Conservation (phyloP, 768 basidiomycete species). For the Tremella yokohamensis region DNA sequence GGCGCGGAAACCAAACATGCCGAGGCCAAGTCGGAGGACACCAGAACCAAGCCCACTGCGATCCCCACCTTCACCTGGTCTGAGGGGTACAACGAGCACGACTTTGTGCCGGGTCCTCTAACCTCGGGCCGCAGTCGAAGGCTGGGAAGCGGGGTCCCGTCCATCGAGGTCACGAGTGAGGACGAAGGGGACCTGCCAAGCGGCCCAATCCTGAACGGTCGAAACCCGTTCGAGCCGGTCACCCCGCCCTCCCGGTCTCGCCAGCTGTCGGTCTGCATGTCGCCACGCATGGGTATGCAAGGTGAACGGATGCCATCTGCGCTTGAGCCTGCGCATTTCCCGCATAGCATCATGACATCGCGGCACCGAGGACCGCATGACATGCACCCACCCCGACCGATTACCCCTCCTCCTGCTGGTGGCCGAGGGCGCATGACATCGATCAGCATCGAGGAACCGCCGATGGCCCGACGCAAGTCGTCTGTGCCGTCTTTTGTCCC, state of each 20-base stretch:
- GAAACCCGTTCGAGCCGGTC: background rate
- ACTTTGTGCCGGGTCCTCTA: constrained; percentile 8
- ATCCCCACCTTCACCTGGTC: constrained; percentile 32
- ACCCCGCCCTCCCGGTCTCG: background rate
- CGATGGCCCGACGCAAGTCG: too few relatives aligned
- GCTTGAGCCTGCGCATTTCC: too few relatives aligned
- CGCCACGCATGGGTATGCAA: background rate
- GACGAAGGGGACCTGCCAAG: constrained; percentile 1
- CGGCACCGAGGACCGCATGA: too few relatives aligned
- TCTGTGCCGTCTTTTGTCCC: too few relatives aligned
- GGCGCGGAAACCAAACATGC: background rate
- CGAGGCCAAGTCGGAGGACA: background rate
- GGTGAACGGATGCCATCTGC: too few relatives aligned
- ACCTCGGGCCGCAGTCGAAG: constrained; percentile 2
- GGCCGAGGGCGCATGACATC: too few relatives aligned
- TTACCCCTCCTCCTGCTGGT: too few relatives aligned
- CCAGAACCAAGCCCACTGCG: constrained; percentile 3
- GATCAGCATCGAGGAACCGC: too few relatives aligned
- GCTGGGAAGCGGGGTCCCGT: background rate
- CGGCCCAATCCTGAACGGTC: too few relatives aligned
- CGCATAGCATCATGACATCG: too few relatives aligned
- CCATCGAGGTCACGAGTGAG: background rate
- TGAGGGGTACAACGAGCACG: constrained; percentile 19
- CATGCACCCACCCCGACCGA: too few relatives aligned
- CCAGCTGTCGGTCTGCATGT: background rate